Conservation (phyloP, 208 protist species). For the Trypanosoma cruzi region DNA sequence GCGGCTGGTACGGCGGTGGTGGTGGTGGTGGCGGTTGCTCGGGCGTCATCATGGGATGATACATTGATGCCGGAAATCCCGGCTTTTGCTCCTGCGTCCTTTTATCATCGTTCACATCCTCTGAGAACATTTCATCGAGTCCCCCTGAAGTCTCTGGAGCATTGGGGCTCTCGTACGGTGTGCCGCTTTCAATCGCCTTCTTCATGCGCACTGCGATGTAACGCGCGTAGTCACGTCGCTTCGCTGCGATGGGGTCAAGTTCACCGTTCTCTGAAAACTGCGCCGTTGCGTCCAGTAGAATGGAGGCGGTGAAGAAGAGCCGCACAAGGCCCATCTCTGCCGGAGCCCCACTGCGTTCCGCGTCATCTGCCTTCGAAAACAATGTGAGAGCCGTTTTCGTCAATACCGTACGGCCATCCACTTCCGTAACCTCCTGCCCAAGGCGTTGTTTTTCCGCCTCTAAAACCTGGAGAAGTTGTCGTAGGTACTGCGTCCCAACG, state of each 20-base stretch:
- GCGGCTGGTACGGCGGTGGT: slow-evolving; percentile 5
- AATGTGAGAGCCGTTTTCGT: slow-evolving; percentile 69
- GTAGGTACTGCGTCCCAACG: slow-evolving; percentile 51
- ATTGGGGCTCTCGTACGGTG: slow-evolving; percentile 64
- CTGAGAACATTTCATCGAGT: neutral
- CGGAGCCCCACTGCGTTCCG: slow-evolving; percentile 46
- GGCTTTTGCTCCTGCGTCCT: too few relatives aligned
- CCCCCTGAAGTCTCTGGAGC: neutral
- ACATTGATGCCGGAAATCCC: too few relatives aligned
- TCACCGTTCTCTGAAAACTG: slow-evolving; percentile 71
- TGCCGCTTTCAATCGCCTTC: slow-evolving; percentile 51
- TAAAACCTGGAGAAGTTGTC: slow-evolving; percentile 45
- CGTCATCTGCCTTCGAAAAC: slow-evolving; percentile 79
- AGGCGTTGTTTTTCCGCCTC: slow-evolving; percentile 52
- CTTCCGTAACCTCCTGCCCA: slow-evolving; percentile 30
- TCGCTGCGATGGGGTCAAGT: slow-evolving; percentile 60
- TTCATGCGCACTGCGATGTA: slow-evolving; percentile 79
- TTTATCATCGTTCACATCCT: slow-evolving; percentile 7
- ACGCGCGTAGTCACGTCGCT: slow-evolving; percentile 83
- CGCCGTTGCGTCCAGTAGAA: slow-evolving; percentile 80
- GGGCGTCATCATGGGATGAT: neutral
- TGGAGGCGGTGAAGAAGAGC: slow-evolving; percentile 65
- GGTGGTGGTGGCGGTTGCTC: slow-evolving; percentile 1
- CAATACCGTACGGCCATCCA: slow-evolving; percentile 65
- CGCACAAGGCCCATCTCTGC: slow-evolving; percentile 55